Base-by-base conservation (phyloP, 495 filamentous ascomycete genomes). In the Penicillium argentinense region DNA sequence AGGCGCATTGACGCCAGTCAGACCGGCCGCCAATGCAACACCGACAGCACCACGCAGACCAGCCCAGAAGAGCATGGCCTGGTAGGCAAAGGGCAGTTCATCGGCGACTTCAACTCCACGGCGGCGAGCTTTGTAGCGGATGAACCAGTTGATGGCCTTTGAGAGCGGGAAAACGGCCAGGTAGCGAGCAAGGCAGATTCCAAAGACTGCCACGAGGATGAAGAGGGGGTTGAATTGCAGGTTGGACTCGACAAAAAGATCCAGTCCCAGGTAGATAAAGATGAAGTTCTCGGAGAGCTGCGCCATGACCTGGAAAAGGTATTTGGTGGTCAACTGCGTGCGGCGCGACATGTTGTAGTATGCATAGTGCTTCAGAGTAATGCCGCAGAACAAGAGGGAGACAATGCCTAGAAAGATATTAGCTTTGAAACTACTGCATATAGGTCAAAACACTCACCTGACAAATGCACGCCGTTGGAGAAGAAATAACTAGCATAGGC, bases 291-390 rank as follows among this genome's bases (percentile, higher is more conserved):
- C 93, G 0, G 91, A 93, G 27, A 98, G 73, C 66, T 97, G 95
- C 4, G 95, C 88, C 47, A 95, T 83, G 39, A 96, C 85, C 67
- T 93, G 88, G 73, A 98, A 98, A 19, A 96, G 79, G 71, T 96
- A 98, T 65, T 98, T 98, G 42, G 95, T 98, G 13, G 93, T 97
- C 56, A 98, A 80, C 61, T 98, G 93, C 16, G 95, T 96, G 32
- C 93, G 86, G 32, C 93, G 85, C 22, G 93, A 98, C 93, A 98
- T 98, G 72, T 98, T 98, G 74, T 96, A 97, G 73, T 98, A 98
- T 30, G 93, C 93, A 59, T 98, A 97, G 64, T 98, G 93, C 65
- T 98, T 98, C 25, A 98, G 77, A 6, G 93, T 96, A 49, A 98
- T 98, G 23, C 93, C 93, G 66, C 95, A 97, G 73, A 98, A 97